Base-by-base conservation (phyloP, 306 rosid genomes). In the Clitoria ternatea region DNA sequence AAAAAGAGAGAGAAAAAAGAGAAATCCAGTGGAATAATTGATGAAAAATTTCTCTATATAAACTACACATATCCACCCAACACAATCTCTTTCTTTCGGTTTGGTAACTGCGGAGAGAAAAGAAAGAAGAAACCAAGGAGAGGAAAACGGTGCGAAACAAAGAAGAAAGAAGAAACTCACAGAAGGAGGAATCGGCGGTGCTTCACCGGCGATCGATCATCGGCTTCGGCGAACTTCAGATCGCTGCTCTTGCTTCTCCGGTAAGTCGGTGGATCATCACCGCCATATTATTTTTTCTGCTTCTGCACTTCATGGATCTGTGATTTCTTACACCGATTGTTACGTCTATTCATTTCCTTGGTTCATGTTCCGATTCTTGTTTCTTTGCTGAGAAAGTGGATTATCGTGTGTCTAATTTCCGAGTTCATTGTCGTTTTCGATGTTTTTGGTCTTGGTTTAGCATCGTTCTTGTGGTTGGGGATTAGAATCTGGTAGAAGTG, bases 251-350 rank as follows among this genome's bases (percentile, higher is more conserved):
- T 77, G 45, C 70, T 67, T 61, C 64, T 72, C 45, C 17, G 69
- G 82, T 81, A 63, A 77, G 77, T 73, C 65, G 76, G 56, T 76
- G 49, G 33, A 71, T 80, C 78, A 33, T 23, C 30, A 0, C 39
- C 35, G 32, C 7, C 63, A 2, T 30, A 26, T 39, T 54, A 9
- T 17, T 39, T 54, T 9, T 17, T 32, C 12, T 33, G 53, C 32
- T 53, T 68, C 6, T 53, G 13, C 36, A 3, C 19, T 72, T 66
- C 47, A 0, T 67, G 79, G 82, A 77, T 81, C 77, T 77, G 39
- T 4, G 53, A 17, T 66, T 77, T 77, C 42, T 27, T 44, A 53
- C 29, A 54, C 45, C 55, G 61, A 70, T 67, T 66, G 69, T 24
- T 44, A 24, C 23, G n/a, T 55, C 26, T 48, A n/a, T 1, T 69